These are phyloP conservation scores for Castanopsis chinensis DNA, from an alignment of 306 rosid species.

Conservation along the genomic window DNA sequence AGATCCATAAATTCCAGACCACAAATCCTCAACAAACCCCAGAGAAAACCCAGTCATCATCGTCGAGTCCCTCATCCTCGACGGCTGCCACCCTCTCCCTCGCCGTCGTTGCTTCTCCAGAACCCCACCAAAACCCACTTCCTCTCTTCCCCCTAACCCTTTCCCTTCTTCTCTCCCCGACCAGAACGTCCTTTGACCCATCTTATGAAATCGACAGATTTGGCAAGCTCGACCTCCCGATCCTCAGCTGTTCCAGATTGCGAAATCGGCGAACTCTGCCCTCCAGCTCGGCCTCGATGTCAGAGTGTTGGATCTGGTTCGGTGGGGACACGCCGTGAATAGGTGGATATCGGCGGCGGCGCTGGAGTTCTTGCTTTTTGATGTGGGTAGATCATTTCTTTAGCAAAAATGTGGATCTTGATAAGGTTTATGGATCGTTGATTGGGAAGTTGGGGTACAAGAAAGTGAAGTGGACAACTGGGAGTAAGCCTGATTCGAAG, in stretches of 20 bases:
- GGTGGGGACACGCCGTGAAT: slow-evolving; percentile 93
- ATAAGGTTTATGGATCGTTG: slow-evolving; percentile 68
- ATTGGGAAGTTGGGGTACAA: slow-evolving; percentile 79
- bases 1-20: no score
- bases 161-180: no score
- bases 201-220: slow-evolving; percentile 41
- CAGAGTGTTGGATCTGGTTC: slow-evolving; percentile 81
- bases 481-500: slow-evolving; percentile 65
- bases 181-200: slow-evolving; percentile 31
- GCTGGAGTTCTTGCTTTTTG: slow-evolving; percentile 80
- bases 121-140: slow-evolving; percentile 40
- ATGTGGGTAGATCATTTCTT: slow-evolving; percentile 85
- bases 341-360: slow-evolving; percentile 82
- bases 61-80: slow-evolving; percentile 65
- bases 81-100: slow-evolving; percentile 97
- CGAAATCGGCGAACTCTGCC: slow-evolving; percentile 51
- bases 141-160: no score
- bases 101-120: slow-evolving; percentile 86
- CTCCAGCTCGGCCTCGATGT: slow-evolving; percentile 77
- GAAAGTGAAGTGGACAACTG: slow-evolving; percentile 92
- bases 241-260: slow-evolving; percentile 75
- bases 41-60: no score
- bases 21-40: no score
- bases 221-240: slow-evolving; percentile 82
- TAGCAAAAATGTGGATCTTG: slow-evolving; percentile 73